phyloP scores from a whole-genome alignment of 768 basidiomycete genomes.

The Serendipita sp. region DNA sequence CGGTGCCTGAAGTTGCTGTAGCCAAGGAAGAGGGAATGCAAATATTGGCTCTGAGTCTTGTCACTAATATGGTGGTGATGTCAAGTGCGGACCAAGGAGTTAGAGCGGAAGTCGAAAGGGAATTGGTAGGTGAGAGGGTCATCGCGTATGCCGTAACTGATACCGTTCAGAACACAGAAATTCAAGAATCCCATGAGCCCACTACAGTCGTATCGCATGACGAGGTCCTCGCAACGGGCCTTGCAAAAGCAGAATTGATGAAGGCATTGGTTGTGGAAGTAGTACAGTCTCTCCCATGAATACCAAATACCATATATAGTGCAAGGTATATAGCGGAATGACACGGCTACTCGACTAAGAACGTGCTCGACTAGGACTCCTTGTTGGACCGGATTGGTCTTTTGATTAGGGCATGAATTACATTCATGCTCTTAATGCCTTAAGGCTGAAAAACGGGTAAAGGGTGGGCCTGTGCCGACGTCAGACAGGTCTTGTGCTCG shows the following conservation, averaged over 20 bases:
- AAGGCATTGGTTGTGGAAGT: conserved; percentile 50
- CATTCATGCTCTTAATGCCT: too few relatives aligned
- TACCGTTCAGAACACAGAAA: conserved; percentile 41
- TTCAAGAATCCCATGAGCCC: conserved; percentile 24
- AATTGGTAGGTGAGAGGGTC: conserved; percentile 27
- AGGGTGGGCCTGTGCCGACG: conserved; percentile 38
- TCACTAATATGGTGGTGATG: conserved; percentile 74
- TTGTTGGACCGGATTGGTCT: background rate
- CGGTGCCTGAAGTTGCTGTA: conserved; percentile 74
- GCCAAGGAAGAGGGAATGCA: conserved; percentile 61
- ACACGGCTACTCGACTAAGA: background rate
- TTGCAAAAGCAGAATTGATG: conserved; percentile 55
- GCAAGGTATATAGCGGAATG: background rate
- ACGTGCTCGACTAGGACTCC: background rate
- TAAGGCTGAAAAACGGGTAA: conserved; percentile 49
- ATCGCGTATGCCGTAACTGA: background rate
- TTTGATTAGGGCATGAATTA: too few relatives aligned
- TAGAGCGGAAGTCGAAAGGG: conserved; percentile 57
- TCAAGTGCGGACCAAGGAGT: conserved; percentile 49
- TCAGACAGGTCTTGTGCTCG: background rate
- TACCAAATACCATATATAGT: background rate
- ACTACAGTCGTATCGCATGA: conserved; percentile 51
- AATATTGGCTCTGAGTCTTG: conserved; percentile 64
- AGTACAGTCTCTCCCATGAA: conserved; percentile 19
- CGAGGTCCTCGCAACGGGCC: conserved; percentile 55